phyloP scores from a whole-genome alignment of 2,329 filamentous ascomycete species.

The Colletotrichum theobromicola region DNA sequence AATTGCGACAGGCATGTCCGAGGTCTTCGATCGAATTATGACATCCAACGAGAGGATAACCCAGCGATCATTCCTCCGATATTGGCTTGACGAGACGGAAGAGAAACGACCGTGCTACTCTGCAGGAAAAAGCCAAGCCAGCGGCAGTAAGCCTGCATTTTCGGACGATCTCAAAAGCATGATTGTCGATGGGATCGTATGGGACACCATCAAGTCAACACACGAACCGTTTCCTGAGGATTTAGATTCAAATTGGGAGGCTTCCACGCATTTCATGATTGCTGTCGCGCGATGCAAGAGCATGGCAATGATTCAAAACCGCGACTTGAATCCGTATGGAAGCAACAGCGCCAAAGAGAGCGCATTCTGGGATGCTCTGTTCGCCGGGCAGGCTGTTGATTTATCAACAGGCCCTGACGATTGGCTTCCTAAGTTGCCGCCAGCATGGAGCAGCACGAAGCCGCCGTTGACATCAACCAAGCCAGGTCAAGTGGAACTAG shows the following conservation, averaged over 20 bases:
- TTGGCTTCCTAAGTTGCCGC: neutral
- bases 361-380: neutral
- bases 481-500: neutral
- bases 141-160: neutral
- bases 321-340: neutral
- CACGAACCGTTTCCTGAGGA: neutral
- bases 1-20: neutral
- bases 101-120: neutral
- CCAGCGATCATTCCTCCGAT: neutral
- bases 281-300: neutral
- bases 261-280: neutral
- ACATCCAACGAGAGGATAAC: neutral
- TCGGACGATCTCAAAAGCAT: neutral
- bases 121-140: neutral
- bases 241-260: neutral
- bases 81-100: neutral
- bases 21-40: neutral
- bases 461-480: neutral
- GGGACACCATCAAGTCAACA: neutral
- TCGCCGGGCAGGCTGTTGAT: neutral
- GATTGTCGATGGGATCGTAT: neutral
- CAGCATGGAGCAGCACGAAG: neutral
- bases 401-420: neutral
- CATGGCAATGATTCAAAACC: neutral
- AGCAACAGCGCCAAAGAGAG: neutral